These are phyloP conservation scores for Cucurbita pepo DNA, from an alignment of 306 rosid genomes.

Conservation along the genomic window DNA sequence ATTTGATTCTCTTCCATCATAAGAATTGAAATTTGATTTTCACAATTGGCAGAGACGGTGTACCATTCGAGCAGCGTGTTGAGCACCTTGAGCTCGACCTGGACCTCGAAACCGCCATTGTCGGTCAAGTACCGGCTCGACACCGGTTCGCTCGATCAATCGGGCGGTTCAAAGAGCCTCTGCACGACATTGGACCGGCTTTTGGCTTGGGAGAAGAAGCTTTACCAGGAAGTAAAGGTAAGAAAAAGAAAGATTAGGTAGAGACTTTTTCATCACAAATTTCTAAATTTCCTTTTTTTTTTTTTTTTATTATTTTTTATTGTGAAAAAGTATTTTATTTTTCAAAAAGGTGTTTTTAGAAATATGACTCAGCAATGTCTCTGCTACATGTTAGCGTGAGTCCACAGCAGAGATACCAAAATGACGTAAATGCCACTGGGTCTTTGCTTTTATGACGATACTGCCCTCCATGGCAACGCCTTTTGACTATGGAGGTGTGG, in stretches of 20 bases:
- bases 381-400: conserved; percentile 3
- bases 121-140: conserved; percentile 80
- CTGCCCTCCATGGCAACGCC: neutral
- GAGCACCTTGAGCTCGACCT: conserved; percentile 83
- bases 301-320: neutral
- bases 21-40: neutral
- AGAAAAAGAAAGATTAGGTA: neutral
- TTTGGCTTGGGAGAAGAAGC: conserved; percentile 99
- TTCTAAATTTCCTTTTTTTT: neutral
- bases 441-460: neutral
- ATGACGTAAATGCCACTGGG: neutral
- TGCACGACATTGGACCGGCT: conserved; percentile 84
- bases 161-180: conserved; percentile 62
- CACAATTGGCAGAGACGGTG: conserved; percentile 56
- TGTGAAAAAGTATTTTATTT: neutral
- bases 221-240: conserved; percentile 85
- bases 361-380: conserved; percentile 1
- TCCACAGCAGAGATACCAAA: neutral
- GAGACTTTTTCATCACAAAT: neutral
- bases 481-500: neutral
- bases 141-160: conserved; percentile 34
- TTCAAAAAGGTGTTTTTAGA: neutral
- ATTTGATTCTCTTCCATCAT: neutral
- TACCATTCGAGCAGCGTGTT: conserved; percentile 82
- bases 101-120: conserved; percentile 94